These are phyloP conservation scores for Besnoitia besnoiti DNA, from an alignment of 169 alveolate genomes.

Conservation along the genomic window DNA sequence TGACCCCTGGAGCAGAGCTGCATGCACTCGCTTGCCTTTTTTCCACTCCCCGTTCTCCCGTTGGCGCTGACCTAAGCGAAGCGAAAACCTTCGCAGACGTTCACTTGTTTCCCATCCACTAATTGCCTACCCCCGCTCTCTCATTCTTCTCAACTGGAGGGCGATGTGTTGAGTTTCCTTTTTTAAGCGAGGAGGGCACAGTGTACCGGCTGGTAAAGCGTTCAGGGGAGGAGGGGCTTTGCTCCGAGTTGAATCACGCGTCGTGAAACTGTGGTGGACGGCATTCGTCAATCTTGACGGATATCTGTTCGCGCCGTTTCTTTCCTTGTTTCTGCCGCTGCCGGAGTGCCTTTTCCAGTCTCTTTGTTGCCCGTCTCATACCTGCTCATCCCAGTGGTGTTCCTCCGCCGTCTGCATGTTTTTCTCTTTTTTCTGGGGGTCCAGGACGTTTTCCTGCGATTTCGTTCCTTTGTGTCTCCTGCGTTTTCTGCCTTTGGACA, in stretches of 20 bases:
- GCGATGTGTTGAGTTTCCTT: background rate
- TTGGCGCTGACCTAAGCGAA: background rate
- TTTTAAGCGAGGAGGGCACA: background rate
- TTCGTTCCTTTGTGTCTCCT: background rate
- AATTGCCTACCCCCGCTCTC: background rate
- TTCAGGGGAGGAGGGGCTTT: background rate
- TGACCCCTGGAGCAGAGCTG: background rate
- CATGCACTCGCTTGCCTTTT: background rate
- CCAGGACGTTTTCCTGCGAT: background rate
- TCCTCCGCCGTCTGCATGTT: background rate
- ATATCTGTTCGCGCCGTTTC: background rate
- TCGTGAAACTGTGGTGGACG: background rate
- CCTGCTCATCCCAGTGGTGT: background rate
- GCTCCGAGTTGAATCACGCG: background rate
- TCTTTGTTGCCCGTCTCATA: background rate
- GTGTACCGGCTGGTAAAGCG: no score
- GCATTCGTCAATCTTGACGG: background rate
- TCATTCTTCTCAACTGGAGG: background rate
- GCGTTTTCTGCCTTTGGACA: no score
- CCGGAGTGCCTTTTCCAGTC: background rate
- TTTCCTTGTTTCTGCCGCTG: background rate
- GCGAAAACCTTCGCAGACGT: no score
- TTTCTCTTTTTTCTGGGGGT: background rate
- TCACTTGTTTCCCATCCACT: background rate
- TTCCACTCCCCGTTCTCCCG: background rate